Evolutionary conservation across 2,329 filamentous ascomycete genomes (phyloP), one percentile per base, ranked within the genome.

Genomic region (Alternaria brassicicola): DNA sequence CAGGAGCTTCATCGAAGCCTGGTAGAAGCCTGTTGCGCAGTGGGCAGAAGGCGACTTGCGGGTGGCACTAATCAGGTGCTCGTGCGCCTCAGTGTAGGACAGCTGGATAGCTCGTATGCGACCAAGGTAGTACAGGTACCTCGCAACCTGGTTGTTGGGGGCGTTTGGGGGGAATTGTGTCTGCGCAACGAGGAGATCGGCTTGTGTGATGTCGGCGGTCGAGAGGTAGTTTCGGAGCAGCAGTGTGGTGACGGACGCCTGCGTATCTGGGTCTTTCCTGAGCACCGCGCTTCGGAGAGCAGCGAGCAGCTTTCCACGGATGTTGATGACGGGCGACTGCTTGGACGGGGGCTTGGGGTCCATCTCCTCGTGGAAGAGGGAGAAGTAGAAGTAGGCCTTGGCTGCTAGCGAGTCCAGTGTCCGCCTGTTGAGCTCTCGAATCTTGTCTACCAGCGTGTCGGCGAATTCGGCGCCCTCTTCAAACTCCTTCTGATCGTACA

Each of bases 351-450:
- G 91, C 63, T 94, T 86, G 21, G 94, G 93, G 60, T 88, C 87
- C 62, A 96, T 86, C 78, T 96, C 89, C 84, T 99, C 95, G 81
- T 90, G 92, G 83, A 98, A 98, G 70, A 98, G 84, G 23, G 92
- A 92, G 81, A 92, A 97, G 84, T 99, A 99, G 81, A 97, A 98
- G 85, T 97, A 99, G 63, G 94, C 93, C 79, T 96, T 96, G 65
- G 94, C 93, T 58, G 93, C 91, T 58, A 99, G 87, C 48, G 93
- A 93, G 78, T 99, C 95, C 62, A 99, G 83, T 23, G 95, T 98
- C 70, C 95, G 89, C 63, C 95, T 90, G 83, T 99, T 99, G 76
- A 96, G 85, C 52, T 88, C 85, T 72, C 96, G 92, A 76, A 98
- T 89, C 75, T 90, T 89, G 74, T 94, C 91, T 50, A 93, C 88